Percentiles rank a stretch among this genome's conserved stretches.
Evolutionary conservation across 495 filamentous ascomycete species (phyloP).

Genomic region (Emericellopsis terricola): DNA sequence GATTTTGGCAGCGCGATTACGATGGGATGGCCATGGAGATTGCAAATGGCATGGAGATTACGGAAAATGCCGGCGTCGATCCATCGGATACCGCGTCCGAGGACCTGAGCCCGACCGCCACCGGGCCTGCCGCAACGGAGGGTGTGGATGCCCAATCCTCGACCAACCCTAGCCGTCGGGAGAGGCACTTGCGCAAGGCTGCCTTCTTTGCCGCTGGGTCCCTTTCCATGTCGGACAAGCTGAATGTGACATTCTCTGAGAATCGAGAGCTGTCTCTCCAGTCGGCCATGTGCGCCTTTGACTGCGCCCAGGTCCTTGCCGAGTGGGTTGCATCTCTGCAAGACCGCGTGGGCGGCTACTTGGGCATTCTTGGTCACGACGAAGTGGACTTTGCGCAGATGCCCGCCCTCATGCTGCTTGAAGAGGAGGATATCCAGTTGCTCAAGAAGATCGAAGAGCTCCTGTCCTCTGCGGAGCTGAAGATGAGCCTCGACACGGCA

Average conservation of each 20-base stretch:
- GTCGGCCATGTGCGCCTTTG: conserved; percentile 83
- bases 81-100: conserved; percentile 32
- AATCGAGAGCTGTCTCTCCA: conserved; percentile 85
- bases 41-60: conserved; percentile 53
- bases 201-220: conserved; percentile 92
- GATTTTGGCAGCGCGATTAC: conserved; percentile 88
- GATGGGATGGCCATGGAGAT: conserved; percentile 86
- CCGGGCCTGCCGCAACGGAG: conserved; percentile 15
- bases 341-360: conserved; percentile 74
- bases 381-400: conserved; percentile 59
- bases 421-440: conserved; percentile 82
- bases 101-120: conserved; percentile 36
- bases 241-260: conserved; percentile 75
- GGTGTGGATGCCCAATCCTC: conserved; percentile 6
- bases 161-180: conserved; percentile 32
- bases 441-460: conserved; percentile 73
- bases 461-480: conserved; percentile 57
- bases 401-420: conserved; percentile 73
- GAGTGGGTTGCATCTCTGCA: conserved; percentile 95
- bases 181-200: conserved; percentile 80
- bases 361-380: conserved; percentile 75
- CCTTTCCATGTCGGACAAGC: conserved; percentile 72
- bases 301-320: conserved; percentile 91
- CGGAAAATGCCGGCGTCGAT: conserved; percentile 44
- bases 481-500: conserved; percentile 43